phyloP scores from a whole-genome alignment of 352 stramenopile genomes.

The Pilasporangium apinafurcum region DNA sequence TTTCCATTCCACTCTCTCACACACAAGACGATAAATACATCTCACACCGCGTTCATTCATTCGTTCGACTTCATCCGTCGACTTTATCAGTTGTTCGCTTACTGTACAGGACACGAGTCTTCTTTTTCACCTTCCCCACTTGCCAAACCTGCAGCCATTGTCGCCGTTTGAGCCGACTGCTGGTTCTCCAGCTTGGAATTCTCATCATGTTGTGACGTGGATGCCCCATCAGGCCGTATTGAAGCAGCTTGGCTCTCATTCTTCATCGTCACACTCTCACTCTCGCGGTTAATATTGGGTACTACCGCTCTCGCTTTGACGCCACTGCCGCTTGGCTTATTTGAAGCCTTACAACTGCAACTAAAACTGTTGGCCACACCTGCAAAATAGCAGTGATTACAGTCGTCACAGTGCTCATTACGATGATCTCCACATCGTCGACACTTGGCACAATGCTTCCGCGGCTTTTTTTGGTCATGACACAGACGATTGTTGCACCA shows the following conservation, averaged over 20 bases:
- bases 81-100: conserved; percentile 8
- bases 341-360: conserved; percentile 56
- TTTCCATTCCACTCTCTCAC: too few species aligned
- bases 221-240: not conserved
- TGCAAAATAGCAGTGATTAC: conserved; percentile 83
- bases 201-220: conserved; percentile 9
- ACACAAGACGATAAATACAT: too few species aligned
- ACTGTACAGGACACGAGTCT: conserved; percentile 65
- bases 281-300: conserved; percentile 21
- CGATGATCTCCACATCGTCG: conserved; percentile 71
- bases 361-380: conserved; percentile 80
- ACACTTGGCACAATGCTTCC: conserved; percentile 76
- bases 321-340: conserved; percentile 13
- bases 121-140: conserved; percentile 39
- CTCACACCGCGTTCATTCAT: too few species aligned
- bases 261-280: not conserved
- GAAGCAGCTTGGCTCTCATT: conserved; percentile 2
- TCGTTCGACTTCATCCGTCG: too few species aligned
- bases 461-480: conserved; percentile 68
- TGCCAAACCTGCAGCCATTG: conserved; percentile 18
- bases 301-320: conserved; percentile 42
- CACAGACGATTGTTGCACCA: conserved; percentile 78
- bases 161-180: not conserved
- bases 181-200: conserved; percentile 21
- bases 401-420: conserved; percentile 77